Base-by-base conservation (phyloP, 176 grass and related monocot genomes). In the Lolium perenne region DNA sequence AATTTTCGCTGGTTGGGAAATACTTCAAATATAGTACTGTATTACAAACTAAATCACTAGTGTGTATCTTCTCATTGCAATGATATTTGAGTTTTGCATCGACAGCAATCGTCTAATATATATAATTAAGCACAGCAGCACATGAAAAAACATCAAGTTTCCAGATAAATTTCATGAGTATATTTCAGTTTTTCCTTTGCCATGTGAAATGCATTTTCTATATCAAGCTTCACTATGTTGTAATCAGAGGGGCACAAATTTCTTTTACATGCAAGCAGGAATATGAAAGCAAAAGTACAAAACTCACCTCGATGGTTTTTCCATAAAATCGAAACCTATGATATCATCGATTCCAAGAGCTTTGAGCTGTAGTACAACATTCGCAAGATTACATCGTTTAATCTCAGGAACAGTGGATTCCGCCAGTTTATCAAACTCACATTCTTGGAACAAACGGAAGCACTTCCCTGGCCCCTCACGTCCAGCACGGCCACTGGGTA, bases 261-360 rank as follows among this genome's bases (percentile, higher is more conserved):
- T 67, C 17, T 8, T 74, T 61, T 57, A 41, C 80, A 71, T 26
- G 49, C 25, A 15, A 78, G 35, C 51, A 63, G 17, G 38, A 20
- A 10, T 65, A 74, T 80, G 79, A 75, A 60, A 82, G 64, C 56
- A 82, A 10, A 62, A 83, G 40, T 16, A 80, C 17, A 61, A 0
- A 35, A 83, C 63, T 72, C 9, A 94, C 96, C 93, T 95, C 79
- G 93, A 91, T 79, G 96, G 96, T 71, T 98, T 98, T 79, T 98
- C 96, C 90, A 98, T 98, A 84, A 95, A 95, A 92, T 98, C 93
- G 20, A 98, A 98, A 70, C 93, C 95, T 56, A 98, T 86, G 58
- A 95, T 95, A 68, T 98, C 93, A 91, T 98, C 93, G 82, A 98
- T 92, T 72, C 90, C 93, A 71, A 98, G 93, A 89, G 96, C 93